Conservation (phyloP, 345 rosid species). For the Hevea brasiliensis region DNA sequence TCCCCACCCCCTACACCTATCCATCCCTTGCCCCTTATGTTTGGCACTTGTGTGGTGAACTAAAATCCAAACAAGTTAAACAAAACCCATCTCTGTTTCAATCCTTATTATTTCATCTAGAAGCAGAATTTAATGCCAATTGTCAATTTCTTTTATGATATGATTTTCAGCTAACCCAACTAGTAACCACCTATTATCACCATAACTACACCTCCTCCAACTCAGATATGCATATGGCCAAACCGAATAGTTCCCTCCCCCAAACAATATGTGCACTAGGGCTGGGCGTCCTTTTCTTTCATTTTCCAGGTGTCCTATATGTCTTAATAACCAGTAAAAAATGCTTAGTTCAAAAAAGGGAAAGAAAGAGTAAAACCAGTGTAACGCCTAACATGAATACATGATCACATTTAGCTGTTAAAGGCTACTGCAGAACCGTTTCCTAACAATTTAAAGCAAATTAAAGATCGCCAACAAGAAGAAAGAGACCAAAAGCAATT, state of each 20-base stretch:
- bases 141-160: no score
- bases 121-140: no score
- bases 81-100: no score
- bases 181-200: neutral
- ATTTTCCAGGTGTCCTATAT: conserved; percentile 5
- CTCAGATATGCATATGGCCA: neutral
- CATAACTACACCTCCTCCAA: neutral
- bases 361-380: no score
- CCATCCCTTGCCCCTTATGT: neutral
- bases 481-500: neutral
- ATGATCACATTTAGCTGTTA: no score
- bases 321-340: neutral
- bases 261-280: neutral
- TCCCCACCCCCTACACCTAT: neutral
- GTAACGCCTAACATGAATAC: no score
- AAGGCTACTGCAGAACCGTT: neutral
- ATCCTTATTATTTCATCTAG: no score
- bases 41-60: neutral
- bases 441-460: neutral
- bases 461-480: neutral
- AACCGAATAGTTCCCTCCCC: neutral
- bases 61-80: no score
- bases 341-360: no score
- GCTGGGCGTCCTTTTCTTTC: neutral
- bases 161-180: neutral